These are phyloP conservation scores for Umbellularia californica DNA, from an alignment of 164 flowering plant species.

Conservation along the genomic window DNA sequence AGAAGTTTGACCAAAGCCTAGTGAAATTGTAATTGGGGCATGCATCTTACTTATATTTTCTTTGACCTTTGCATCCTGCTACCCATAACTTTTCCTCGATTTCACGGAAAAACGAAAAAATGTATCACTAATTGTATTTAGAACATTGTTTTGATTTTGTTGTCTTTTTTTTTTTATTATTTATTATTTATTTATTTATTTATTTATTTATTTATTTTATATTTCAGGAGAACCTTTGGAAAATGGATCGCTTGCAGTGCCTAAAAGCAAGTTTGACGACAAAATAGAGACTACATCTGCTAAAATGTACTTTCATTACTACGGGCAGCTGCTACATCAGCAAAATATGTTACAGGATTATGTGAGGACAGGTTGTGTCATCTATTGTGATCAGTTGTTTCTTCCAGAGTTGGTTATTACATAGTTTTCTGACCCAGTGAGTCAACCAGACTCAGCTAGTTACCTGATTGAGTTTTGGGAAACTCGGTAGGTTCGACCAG, in stretches of 20 bases:
- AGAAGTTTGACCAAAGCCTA: neutral
- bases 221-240: slow-evolving; percentile 46
- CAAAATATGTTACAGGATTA: slow-evolving; percentile 99
- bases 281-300: slow-evolving; percentile 94
- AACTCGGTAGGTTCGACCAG: too few relatives aligned
- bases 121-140: neutral
- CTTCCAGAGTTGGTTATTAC: too few relatives aligned
- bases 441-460: too few relatives aligned
- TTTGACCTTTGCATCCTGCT: neutral
- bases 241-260: slow-evolving; percentile 51
- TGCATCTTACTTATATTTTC: neutral
- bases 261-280: slow-evolving; percentile 81
- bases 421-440: too few relatives aligned
- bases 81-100: neutral
- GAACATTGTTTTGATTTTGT: neutral
- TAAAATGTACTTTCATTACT: slow-evolving; percentile 98
- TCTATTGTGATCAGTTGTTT: slow-evolving; percentile 10
- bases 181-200: too few relatives aligned
- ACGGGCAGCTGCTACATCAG: slow-evolving; percentile 93
- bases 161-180: neutral
- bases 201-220: too few relatives aligned
- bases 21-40: neutral
- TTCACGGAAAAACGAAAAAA: neutral
- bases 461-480: too few relatives aligned
- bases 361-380: slow-evolving; percentile 92